These are phyloP conservation scores for Austroboletus novae-zelandiae DNA, from an alignment of 1,284 basidiomycete genomes.

Conservation along the genomic window DNA sequence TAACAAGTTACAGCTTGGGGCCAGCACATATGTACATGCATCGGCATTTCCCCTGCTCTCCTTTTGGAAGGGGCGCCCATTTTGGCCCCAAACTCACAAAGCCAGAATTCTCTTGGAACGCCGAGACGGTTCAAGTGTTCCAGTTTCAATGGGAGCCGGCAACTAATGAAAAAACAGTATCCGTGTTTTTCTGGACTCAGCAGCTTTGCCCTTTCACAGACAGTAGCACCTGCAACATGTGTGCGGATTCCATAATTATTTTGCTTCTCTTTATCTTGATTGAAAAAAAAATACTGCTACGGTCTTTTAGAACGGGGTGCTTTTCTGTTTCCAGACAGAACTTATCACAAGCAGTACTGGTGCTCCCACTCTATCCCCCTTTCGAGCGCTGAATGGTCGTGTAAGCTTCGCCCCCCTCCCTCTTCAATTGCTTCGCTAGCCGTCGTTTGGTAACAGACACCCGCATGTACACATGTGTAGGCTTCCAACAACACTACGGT, in stretches of 20 bases:
- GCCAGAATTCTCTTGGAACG: background rate
- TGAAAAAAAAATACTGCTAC: background rate
- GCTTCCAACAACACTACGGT: background rate
- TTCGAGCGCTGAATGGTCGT: background rate
- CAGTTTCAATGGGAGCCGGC: background rate
- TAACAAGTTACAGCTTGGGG: too few species aligned
- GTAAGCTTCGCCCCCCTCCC: background rate
- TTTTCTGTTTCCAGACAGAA: background rate
- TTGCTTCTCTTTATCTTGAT: slow-evolving; percentile 8
- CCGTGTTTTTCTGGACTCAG: background rate
- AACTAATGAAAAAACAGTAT: background rate
- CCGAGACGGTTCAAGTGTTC: background rate
- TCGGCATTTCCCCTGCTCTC: too few species aligned
- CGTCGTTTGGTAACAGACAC: background rate
- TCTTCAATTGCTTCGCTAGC: slow-evolving; percentile 9
- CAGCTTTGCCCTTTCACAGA: background rate
- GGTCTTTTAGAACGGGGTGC: background rate
- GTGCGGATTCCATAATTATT: background rate
- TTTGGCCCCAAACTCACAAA: background rate
- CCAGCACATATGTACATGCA: too few species aligned
- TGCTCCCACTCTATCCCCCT: slow-evolving; percentile 11
- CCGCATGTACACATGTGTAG: background rate
- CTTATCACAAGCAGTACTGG: background rate
- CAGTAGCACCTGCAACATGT: background rate
- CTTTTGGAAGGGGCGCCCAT: too few species aligned